Base-by-base conservation (phyloP, 331 rosid species). In the Pyrus hybrid region DNA sequence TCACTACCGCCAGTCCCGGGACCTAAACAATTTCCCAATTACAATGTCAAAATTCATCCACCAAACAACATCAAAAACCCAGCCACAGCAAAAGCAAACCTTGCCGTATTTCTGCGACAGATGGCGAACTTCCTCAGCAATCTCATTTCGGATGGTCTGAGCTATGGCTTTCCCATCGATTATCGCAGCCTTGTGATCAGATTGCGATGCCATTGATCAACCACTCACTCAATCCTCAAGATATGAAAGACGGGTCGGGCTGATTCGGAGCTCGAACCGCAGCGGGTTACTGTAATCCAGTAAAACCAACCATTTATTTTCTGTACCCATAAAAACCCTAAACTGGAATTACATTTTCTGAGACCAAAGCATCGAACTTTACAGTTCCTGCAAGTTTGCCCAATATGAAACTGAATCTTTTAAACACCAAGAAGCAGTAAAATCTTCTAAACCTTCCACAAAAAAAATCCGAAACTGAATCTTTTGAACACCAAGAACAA, bases 1-100 rank as follows among this genome's bases (percentile, higher is more conserved):
- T 93, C 84, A 93, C 96, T 70, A 90, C 97, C 10, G 97, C 98
- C 74, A 93, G 79, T 35, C 97, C 98, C 18, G 97, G 97, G 70
- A 91, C 96, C 98, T 88, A 78, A 67, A 20, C 14, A 58, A 76
- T 4, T 68, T 13, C 35, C 11, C 17, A 73, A 63, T 21, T 4
- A 22, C 71, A 8, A 11, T 2, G 26, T 41, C 68, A 56, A 9
- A 28, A 41, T 65, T 43, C n/a, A 54, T 28, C 12, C 60, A 35
- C 66, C 12, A 12, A 0, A 2, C 0, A 22, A 41, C 3, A 23
- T 3, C 12, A 7, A 57, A 47, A 33, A 32, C 11, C 14, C 4
- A 61, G 8, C n/a, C 5, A 26, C 43, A 49, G 18, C 51, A 32
- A 61, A 91, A 56, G 10, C 57, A 32, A 65, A 91, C 98, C 97